Base-by-base conservation (phyloP, 2,329 filamentous ascomycete genomes). In the Exophiala lecanii-corni region DNA sequence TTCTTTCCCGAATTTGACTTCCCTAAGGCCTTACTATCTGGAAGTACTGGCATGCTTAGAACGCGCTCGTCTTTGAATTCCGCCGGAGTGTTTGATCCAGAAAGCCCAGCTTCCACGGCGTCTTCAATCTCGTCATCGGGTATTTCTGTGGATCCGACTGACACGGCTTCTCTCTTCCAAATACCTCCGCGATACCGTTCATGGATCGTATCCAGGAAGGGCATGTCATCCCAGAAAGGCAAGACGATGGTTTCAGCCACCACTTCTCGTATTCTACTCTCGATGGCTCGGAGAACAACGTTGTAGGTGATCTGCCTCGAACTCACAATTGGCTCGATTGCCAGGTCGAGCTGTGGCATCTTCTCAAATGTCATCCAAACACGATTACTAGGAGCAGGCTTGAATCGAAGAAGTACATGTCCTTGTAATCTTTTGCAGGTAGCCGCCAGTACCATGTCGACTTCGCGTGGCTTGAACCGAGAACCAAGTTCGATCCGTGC, bases 151-250 rank as follows among this genome's bases (percentile, higher is more conserved):
- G 48, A 54, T 40, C 39, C 45, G 5, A 44, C 40, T 16, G 37
- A 49, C 28, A 47, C 45, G 9, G 56, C 52, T 16, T 68, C 65
- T 41, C 69, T 64, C 50, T 72, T 64, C 80, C 80, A 98, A 15
- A 97, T 84, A 0, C 92, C 92, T 9, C 91, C 92, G 55, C 92
- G 78, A 73, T 87, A 89, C 15, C 71, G 68, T 61, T 95, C 88
- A 43, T 78, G 72, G 43, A 82, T 75, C 0, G 89, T 97, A 55
- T 85, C 80, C 60, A 88, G 84, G 63, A 98, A 97, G 0, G 92
- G 89, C 17, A 88, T 76, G 61, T 98, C 92, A 53, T 98, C 92
- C 91, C 92, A 98, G 60, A 94, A 94, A 0, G 92, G 92, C 43
- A 84, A 72, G 2, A 98, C 92, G 15, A 97, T 64, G 1, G 89